Evolutionary conservation across 805 yeast species (phyloP).

Genomic region (Candida schatavii): DNA sequence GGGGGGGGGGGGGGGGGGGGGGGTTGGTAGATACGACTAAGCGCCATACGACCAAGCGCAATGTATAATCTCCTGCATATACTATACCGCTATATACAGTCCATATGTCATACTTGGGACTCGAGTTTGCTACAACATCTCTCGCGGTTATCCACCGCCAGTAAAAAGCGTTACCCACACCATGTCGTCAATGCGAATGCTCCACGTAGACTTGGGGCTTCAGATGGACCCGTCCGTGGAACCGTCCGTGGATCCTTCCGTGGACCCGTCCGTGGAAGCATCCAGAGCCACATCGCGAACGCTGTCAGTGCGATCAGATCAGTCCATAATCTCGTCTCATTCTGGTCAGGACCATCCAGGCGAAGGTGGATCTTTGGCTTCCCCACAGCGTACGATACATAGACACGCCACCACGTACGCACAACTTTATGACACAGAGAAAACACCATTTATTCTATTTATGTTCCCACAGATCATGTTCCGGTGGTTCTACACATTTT

Average conservation of each 20-base stretch:
- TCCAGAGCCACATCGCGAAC: too few relatives aligned
- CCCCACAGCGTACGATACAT: background rate
- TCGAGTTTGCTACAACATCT: too few relatives aligned
- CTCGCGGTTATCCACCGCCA: too few relatives aligned
- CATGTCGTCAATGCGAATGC: background rate
- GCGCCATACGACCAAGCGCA: too few relatives aligned
- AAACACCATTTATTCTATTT: slow-evolving; percentile 4
- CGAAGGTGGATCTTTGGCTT: background rate
- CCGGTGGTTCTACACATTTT: slow-evolving; percentile 28
- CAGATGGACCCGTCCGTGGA: background rate
- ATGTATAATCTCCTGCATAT: too few relatives aligned
- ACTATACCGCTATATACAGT: too few relatives aligned
- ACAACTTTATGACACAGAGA: slow-evolving; percentile 2
- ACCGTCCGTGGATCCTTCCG: background rate
- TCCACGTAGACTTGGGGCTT: background rate
- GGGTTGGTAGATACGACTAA: too few relatives aligned
- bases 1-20: too few relatives aligned
- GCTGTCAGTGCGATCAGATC: slow-evolving; percentile 4
- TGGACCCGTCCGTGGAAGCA: background rate
- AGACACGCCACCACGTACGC: slow-evolving; percentile 2
- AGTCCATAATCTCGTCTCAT: slow-evolving; percentile 2
- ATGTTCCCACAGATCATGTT: slow-evolving; percentile 11
- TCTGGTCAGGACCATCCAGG: background rate
- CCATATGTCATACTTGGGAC: too few relatives aligned
- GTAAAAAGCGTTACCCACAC: too few relatives aligned